phyloP scores from a whole-genome alignment of 1,284 basidiomycete species.

The Xerocomus amazonicus region DNA sequence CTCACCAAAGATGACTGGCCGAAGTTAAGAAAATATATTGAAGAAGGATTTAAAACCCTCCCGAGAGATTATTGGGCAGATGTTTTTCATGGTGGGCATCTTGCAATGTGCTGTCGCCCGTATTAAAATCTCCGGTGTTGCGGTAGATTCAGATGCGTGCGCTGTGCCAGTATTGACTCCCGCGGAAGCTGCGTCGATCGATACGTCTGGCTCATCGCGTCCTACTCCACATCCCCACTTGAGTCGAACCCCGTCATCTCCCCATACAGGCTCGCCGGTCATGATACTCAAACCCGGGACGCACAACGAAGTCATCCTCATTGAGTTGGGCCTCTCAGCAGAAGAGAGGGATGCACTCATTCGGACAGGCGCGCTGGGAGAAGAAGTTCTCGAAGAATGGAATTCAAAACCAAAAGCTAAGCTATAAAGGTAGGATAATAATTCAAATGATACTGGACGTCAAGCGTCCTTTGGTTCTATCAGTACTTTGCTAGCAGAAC shows the following conservation, averaged over 20 bases:
- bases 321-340: constrained; percentile 43
- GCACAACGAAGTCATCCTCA: constrained; percentile 52
- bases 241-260: constrained; percentile 27
- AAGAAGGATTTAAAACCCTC: constrained; percentile 57
- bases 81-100: constrained; percentile 56
- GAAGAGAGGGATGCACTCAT: constrained; percentile 37
- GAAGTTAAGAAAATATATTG: constrained; percentile 53
- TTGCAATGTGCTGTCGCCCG: neutral
- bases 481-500: too few relatives aligned
- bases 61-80: constrained; percentile 68
- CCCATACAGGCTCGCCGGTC: constrained; percentile 1
- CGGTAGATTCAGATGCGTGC: constrained; percentile 70
- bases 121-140: neutral
- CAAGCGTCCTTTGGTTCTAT: too few relatives aligned
- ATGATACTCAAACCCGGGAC: constrained; percentile 42
- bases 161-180: constrained; percentile 70
- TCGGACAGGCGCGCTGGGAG: constrained; percentile 43
- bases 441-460: neutral
- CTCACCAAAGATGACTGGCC: constrained; percentile 57
- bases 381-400: constrained; percentile 19
- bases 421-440: constrained; percentile 13
- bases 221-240: constrained; percentile 54
- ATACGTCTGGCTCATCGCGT: constrained; percentile 33
- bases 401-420: constrained; percentile 14
- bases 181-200: constrained; percentile 50